Evolutionary conservation across 1,139 yeast species (phyloP), one percentile per base, ranked within the genome.

Genomic region (Eremothecium cymbalariae): DNA sequence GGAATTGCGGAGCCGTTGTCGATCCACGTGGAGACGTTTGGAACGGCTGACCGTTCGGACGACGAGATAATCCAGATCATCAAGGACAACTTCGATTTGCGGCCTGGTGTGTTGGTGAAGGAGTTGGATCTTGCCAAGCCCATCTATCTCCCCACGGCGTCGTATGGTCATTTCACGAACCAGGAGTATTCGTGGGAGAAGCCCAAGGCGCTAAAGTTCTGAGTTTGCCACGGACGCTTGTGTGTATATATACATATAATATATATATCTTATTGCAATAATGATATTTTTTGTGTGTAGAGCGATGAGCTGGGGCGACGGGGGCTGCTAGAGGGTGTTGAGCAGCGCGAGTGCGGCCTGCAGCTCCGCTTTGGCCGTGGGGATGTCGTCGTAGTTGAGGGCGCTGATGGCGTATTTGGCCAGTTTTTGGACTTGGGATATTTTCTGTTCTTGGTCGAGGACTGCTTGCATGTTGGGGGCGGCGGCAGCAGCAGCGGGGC

Each of bases 1-100:
- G 99, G 99, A 82, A 96, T 90, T 57, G 97, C 99, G 57, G 97
- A 93, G 71, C 99, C 99, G 60, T 79, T 93, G 63, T 85, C 96
- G 38, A 81, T 90, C 65, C 80, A 85, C 67, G 96, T 90, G 56
- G 97, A 93, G 68, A 80, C 96, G 46, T 93, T 93, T 67, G 98
- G 98, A 60, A 93, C 98, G 48, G 86, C 96, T 53, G 75, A 83
- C 65, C 74, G 80, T 72, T 62, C 88, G 36, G 83, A 94, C 48
- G 84, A 76, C 40, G 88, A 90, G 70, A 79, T 90, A 60, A 96
- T 88, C 47, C 81, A 70, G 47, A 86, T 90, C 63, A 80, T 90
- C 67, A 74, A 77, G 64, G 77, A 81, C 68, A 90, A 93, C 82
- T 90, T 90, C 61, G 97, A 90, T 68, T 77, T 90, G 64, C 88